phyloP scores from a whole-genome alignment of 164 flowering plant species.

The Liquidambar formosana region DNA sequence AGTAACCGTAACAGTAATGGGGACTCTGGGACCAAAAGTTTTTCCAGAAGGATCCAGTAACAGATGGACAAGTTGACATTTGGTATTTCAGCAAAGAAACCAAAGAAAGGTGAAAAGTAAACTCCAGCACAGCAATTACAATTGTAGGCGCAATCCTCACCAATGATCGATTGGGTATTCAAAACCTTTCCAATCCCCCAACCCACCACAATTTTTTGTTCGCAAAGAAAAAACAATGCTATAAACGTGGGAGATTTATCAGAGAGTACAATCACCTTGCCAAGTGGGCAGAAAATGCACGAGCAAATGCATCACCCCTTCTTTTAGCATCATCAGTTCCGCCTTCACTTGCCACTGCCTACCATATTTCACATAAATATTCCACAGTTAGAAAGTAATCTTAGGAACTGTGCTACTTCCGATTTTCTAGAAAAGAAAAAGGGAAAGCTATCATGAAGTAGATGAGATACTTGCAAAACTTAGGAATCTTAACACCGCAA shows the following conservation, averaged over 20 bases:
- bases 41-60: background rate
- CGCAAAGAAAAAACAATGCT: background rate
- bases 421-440: background rate
- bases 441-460: background rate
- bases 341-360: slow-evolving; percentile 99
- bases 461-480: background rate
- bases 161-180: background rate
- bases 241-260: background rate
- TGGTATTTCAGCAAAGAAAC: background rate
- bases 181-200: background rate
- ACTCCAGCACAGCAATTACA: too few species aligned
- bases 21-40: background rate
- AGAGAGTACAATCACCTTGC: slow-evolving; percentile 53
- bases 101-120: too few species aligned
- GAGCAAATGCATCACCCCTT: slow-evolving; percentile 98
- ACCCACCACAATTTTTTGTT: background rate
- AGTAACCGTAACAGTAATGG: background rate
- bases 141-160: too few species aligned
- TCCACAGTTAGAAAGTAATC: background rate
- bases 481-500: too few species aligned
- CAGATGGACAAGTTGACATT: background rate
- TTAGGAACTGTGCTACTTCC: background rate
- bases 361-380: slow-evolving; percentile 11
- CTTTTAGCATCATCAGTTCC: slow-evolving; percentile 99
- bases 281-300: slow-evolving; percentile 95